Conservation (phyloP, 2,329 filamentous ascomycete genomes). For the Neurospora crassa region DNA sequence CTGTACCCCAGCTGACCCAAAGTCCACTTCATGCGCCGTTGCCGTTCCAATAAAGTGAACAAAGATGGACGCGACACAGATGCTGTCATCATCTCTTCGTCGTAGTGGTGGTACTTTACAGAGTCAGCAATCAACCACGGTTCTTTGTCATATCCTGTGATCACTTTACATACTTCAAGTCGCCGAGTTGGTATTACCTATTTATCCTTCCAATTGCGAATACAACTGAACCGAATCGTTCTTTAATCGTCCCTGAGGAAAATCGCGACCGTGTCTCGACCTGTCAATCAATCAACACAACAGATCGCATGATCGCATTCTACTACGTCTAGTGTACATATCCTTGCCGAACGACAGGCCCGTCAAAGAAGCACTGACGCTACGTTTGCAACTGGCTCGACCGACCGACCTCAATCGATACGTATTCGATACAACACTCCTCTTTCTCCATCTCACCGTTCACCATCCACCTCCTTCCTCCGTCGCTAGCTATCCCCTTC, state of each 20-base stretch:
- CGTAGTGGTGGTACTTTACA: background rate
- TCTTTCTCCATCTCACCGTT: background rate
- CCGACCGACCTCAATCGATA: background rate
- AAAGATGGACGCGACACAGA: background rate
- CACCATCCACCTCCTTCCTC: background rate
- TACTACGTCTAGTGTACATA: background rate
- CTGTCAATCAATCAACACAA: background rate
- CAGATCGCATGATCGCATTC: background rate
- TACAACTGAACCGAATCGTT: background rate
- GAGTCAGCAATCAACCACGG: background rate
- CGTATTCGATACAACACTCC: background rate
- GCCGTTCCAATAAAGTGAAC: background rate
- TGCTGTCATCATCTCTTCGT: background rate
- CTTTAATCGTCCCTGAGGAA: background rate
- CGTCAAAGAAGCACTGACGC: background rate
- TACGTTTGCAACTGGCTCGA: background rate
- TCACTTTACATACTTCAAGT: background rate
- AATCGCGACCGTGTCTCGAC: background rate
- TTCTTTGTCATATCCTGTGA: background rate
- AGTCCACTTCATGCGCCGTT: background rate
- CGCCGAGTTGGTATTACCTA: background rate
- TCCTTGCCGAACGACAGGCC: background rate
- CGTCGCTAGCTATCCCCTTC: background rate
- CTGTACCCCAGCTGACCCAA: background rate
- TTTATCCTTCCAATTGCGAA: background rate